Evolutionary conservation across 2,329 filamentous ascomycete genomes (phyloP).

Genomic region (Lachnellula subtilissima): DNA sequence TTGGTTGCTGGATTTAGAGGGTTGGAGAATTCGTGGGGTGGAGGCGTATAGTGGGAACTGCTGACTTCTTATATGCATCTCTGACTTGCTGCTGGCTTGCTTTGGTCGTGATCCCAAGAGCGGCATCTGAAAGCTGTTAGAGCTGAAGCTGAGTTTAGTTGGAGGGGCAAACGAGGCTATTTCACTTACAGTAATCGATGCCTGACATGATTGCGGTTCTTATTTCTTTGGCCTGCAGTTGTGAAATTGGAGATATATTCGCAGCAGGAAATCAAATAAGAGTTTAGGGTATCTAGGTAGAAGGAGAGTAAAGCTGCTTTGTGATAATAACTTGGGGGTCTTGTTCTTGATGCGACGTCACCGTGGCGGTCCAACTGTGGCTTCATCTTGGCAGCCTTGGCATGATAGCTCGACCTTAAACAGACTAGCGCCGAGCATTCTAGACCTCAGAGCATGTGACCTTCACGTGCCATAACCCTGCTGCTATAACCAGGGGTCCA

Average conservation of each 20-base stretch:
- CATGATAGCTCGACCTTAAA: not conserved
- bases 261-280: not conserved
- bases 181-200: constrained; percentile 38
- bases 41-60: not conserved
- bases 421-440: not conserved
- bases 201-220: constrained; percentile 5
- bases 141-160: not conserved
- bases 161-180: constrained; percentile 2
- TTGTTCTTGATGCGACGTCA: not conserved
- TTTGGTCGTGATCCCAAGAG: constrained; percentile 67
- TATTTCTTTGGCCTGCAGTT: not conserved
- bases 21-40: not conserved
- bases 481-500: not conserved
- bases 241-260: too few species aligned
- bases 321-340: not conserved
- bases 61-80: constrained; percentile 85
- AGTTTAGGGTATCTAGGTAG: not conserved
- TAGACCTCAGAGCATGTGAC: not conserved
- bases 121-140: constrained; percentile 51
- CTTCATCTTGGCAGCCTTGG: not conserved
- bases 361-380: not conserved
- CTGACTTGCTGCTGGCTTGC: constrained; percentile 81
- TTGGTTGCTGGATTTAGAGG: constrained; percentile 10
- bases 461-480: not conserved
- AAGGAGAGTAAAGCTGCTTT: not conserved